Base-by-base conservation (phyloP, 306 rosid genomes). In the Inga leiocalycina region DNA sequence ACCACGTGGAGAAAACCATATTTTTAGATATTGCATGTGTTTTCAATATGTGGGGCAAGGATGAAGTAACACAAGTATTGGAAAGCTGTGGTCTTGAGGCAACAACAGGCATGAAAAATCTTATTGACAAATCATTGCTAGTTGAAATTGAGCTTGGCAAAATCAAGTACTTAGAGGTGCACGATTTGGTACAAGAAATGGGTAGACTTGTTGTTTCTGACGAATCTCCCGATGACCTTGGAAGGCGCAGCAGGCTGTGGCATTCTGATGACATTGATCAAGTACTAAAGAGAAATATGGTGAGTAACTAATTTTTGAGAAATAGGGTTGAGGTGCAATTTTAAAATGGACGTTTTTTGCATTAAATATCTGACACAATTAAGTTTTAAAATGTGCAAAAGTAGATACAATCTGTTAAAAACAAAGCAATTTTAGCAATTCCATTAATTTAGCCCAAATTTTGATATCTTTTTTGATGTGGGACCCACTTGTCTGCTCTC, bases 151-250 rank as follows among this genome's bases (percentile, higher is more conserved):
- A 62, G 68, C 10, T 62, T 27, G 68, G 37, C 17, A 4, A 20
- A 1, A 17, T 32, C 5, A 6, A 2, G 13, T 11, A 37, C 0
- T 11, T 80, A 4, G 66, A 10, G 3, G 80, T 90, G 84, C 91
- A 90, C 80, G 80, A 84, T 74, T 57, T 88, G 80, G 62, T 90
- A 35, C 45, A 54, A 76, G 45, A 88, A 3, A 76, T 87, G 86
- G 92, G 88, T 16, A 46, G 39, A 14, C 20, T 45, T 9, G 78
- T 87, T 52, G 89, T 85, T 51, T 41, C 37, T 14, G 20, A 71
- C 72, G 80, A 87, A 10, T 70, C 74, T 19, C 19, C 0, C 6
- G 41, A 3, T 11, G 57, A 77, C 24, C 76, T 81, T 6, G 44
- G 64, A 15, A 74, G 32, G 14, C 80, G 80, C 0, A 83, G 75